Percentiles rank a stretch among this genome's conserved stretches.
These are phyloP conservation scores for Geum urbanum DNA, from an alignment of 306 rosid genomes.

Conservation along the genomic window DNA sequence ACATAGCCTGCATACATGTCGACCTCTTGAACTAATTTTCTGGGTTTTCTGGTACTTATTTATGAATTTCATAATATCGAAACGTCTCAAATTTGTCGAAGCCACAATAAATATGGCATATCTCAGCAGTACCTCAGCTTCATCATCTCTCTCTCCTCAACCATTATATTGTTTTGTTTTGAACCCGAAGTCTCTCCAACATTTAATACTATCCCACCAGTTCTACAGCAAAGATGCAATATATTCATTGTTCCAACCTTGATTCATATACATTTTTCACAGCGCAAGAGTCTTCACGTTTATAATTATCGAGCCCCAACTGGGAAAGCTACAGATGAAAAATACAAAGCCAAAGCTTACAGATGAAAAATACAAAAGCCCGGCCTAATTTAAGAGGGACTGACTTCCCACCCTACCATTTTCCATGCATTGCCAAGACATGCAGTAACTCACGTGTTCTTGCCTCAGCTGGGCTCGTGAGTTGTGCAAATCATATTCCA, in stretches of 20 bases:
- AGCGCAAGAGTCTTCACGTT: not conserved
- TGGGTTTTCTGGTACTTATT: not conserved
- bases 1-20: not conserved
- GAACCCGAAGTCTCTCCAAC: too few relatives aligned
- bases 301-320: not conserved
- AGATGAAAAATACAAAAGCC: too few relatives aligned
- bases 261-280: not conserved
- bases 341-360: not conserved
- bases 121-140: constrained; percentile 1
- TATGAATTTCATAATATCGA: not conserved
- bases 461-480: not conserved
- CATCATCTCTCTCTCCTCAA: too few relatives aligned
- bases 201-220: not conserved
- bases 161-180: too few relatives aligned
- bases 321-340: not conserved
- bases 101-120: not conserved
- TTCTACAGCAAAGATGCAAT: not conserved
- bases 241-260: not conserved
- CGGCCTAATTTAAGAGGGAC: not conserved
- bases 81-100: constrained; percentile 1
- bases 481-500: not conserved
- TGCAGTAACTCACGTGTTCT: constrained; percentile 2
- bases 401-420: not conserved
- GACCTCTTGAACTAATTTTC: not conserved
- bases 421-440: not conserved